Evolutionary conservation across 1,284 basidiomycete species (phyloP), one percentile per base, ranked within the genome.

Genomic region (Meira miltonrushii): DNA sequence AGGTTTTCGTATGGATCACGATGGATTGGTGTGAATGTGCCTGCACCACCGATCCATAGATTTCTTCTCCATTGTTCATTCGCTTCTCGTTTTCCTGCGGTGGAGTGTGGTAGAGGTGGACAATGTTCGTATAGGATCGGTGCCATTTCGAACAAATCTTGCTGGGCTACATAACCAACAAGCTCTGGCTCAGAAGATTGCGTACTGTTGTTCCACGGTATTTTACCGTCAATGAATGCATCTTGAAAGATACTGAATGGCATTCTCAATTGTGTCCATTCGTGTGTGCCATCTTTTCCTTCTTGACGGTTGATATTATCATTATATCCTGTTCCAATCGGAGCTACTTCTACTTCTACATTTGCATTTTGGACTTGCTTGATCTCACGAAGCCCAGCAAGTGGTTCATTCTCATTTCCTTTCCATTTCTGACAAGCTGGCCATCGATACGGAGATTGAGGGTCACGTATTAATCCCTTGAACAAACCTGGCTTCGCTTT

Each of bases 41-140:
- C 62, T 17, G 55, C 39, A 13, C 66, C 66, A 2, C 68, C 68
- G 39, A 70, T 66, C 68, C 68, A 70, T 25, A 63, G 55, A 19
- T 70, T 70, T 57, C 67, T 61, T 7, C 68, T 55, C 66, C 66
- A 70, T 49, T 70, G 66, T 39, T 69, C 67, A 13, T 57, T 52
- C 1, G 56, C 40, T 15, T 60, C 64, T 44, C 64, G 68, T 1
- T 63, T 62, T 11, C 68, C 68, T 40, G 67, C 61, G 2, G 17
- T 40, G 7, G 66, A 66, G 54, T 70, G 67, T 6, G 67, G 67
- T 9, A 70, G 54, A 2, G 56, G 41, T n/a, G 68, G 67, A 21
- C 61, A 68, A 11, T 68, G 62, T 1, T 54, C 44, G 1, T 64
- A 57, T 11, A 70, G 58, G n/a, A 46, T 49, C 3, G 61, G 58